Percentiles rank a stretch among this genome's conserved stretches.
phyloP scores from a whole-genome alignment of 768 basidiomycete genomes.

The Russula sp. region DNA sequence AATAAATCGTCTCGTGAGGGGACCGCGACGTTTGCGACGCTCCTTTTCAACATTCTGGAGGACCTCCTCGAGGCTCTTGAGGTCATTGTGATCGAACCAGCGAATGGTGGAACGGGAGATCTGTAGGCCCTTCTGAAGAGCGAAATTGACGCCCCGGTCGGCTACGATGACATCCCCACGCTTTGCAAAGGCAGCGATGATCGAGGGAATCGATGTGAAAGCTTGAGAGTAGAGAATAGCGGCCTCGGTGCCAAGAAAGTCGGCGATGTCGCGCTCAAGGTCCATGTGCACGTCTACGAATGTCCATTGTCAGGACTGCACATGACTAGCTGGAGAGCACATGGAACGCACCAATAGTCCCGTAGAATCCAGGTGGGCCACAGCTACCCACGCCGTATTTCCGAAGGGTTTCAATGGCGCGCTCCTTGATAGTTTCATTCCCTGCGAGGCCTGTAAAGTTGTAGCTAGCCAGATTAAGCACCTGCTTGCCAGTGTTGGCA shows the following conservation, averaged over 20 bases:
- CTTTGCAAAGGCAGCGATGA: slow-evolving; percentile 97
- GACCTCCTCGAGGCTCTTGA: slow-evolving; percentile 85
- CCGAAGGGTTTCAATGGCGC: slow-evolving; percentile 74
- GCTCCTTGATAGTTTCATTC: slow-evolving; percentile 81
- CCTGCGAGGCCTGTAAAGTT: slow-evolving; percentile 90
- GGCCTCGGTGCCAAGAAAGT: slow-evolving; percentile 84
- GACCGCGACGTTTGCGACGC: slow-evolving; percentile 70
- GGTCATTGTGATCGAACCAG: slow-evolving; percentile 96
- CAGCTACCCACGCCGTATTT: slow-evolving; percentile 94
- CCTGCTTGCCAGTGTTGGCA: slow-evolving; percentile 61
- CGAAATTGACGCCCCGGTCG: slow-evolving; percentile 92
- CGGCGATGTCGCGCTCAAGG: slow-evolving; percentile 82
- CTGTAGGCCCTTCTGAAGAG: slow-evolving; percentile 93
- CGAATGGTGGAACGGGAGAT: slow-evolving; percentile 87
- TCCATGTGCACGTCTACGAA: slow-evolving; percentile 81
- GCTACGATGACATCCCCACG: slow-evolving; percentile 98
- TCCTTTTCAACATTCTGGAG: slow-evolving; percentile 83
- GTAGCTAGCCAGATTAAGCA: slow-evolving; percentile 80
- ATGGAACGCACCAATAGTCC: slow-evolving; percentile 70
- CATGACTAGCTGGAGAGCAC: background rate
- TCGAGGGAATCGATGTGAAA: slow-evolving; percentile 86
- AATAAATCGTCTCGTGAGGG: slow-evolving; percentile 88
- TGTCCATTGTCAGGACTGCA: background rate
- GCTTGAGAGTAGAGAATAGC: slow-evolving; percentile 92
- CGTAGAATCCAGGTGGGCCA: slow-evolving; percentile 96